Evolutionary conservation across 345 rosid species (phyloP).

Genomic region (Eucalyptus curtisii): DNA sequence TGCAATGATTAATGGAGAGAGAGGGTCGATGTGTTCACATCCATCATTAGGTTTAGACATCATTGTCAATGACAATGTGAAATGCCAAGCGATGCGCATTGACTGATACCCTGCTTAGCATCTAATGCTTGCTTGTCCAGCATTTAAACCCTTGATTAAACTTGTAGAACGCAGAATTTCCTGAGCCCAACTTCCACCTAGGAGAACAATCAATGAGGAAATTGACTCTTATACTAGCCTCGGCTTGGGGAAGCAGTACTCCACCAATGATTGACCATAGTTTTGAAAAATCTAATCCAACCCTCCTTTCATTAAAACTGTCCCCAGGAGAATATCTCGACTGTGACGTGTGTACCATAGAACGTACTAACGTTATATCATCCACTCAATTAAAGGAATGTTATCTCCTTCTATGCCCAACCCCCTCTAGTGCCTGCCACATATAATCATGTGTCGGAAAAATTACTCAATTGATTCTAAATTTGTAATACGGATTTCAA

Average conservation of each 20-base stretch:
- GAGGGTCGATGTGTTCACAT: neutral
- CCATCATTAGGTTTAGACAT: neutral
- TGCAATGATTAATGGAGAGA: neutral
- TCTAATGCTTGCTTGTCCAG: neutral
- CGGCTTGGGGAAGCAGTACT: neutral
- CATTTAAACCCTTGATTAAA: neutral
- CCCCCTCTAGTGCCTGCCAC: neutral
- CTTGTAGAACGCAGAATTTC: neutral
- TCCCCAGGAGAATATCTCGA: neutral
- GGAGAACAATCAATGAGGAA: neutral
- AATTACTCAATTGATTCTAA: neutral
- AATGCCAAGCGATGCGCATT: neutral
- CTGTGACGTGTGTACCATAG: neutral
- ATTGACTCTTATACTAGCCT: neutral
- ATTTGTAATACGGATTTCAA: neutral
- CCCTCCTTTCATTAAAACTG: neutral
- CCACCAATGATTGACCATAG: neutral
- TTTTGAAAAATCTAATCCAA: neutral
- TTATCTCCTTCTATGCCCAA: neutral
- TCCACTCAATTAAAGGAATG: neutral
- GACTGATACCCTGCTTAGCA: neutral
- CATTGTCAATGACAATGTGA: neutral
- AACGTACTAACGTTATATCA: neutral
- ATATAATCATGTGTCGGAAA: neutral
- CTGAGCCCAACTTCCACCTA: neutral